Evolutionary conservation across 2,329 filamentous ascomycete species (phyloP).

Genomic region (Thelonectria blattea): DNA sequence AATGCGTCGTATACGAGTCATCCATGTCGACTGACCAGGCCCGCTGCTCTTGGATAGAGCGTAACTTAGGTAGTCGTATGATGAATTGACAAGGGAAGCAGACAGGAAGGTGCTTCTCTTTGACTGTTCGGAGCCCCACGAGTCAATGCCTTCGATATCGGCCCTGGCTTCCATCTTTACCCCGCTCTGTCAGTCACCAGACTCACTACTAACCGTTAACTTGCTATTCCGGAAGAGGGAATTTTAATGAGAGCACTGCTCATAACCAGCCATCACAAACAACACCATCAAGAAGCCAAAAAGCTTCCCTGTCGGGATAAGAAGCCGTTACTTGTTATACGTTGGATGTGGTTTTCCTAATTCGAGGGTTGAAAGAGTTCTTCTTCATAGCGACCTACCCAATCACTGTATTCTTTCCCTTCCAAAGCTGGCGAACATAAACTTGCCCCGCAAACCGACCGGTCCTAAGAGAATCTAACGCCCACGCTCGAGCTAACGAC

Average conservation of each 20-base stretch:
- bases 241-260: slow-evolving; percentile 8
- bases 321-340: no score
- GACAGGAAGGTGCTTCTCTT: not conserved
- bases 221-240: slow-evolving; percentile 1
- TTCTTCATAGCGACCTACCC: no score
- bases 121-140: not conserved
- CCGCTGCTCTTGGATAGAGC: not conserved
- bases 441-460: no score
- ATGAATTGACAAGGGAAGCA: not conserved
- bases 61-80: not conserved
- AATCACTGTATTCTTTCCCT: no score
- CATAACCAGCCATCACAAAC: not conserved
- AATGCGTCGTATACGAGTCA: not conserved
- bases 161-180: not conserved
- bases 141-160: not conserved
- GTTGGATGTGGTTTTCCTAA: no score
- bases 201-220: not conserved
- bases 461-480: no score
- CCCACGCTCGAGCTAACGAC: no score
- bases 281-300: not conserved
- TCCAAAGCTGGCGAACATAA: no score
- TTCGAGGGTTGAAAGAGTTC: no score
- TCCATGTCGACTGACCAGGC: not conserved
- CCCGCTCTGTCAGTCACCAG: not conserved
- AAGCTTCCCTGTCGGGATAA: not conserved